Evolutionary conservation across 257 asterid species (phyloP).

Genomic region (Gentiana straminea): DNA sequence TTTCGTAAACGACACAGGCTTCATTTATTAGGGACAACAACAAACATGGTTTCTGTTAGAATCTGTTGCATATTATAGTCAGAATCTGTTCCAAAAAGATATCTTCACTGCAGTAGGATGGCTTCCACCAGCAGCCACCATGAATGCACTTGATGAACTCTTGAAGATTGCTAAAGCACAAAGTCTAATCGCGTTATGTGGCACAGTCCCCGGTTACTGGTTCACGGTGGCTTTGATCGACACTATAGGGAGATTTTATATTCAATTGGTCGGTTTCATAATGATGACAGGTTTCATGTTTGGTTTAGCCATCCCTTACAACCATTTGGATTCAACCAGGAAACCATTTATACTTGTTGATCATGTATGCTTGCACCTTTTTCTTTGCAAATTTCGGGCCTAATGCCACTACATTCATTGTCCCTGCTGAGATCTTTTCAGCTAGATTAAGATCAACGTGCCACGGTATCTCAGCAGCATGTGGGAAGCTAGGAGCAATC

Average conservation of each 20-base stretch:
- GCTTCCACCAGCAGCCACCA: slow-evolving; percentile 30
- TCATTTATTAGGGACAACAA: slow-evolving; percentile 32
- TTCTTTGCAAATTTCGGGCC: slow-evolving; percentile 34
- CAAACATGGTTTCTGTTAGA: slow-evolving; percentile 33
- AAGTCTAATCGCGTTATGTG: slow-evolving; percentile 39
- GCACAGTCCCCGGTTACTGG: slow-evolving; percentile 51
- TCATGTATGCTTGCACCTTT: slow-evolving; percentile 22
- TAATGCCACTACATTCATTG: slow-evolving; percentile 25
- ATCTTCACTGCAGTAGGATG: slow-evolving; percentile 35
- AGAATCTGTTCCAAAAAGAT: slow-evolving; percentile 34
- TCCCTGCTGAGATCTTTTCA: slow-evolving; percentile 30
- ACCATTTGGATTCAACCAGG: slow-evolving; percentile 22
- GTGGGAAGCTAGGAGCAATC: slow-evolving; percentile 28
- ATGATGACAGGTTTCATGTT: slow-evolving; percentile 32
- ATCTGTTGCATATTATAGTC: slow-evolving; percentile 26
- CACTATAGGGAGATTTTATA: slow-evolving; percentile 18
- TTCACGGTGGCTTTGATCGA: slow-evolving; percentile 24
- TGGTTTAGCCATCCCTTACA: slow-evolving; percentile 25
- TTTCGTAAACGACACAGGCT: slow-evolving; percentile 26
- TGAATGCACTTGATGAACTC: slow-evolving; percentile 28
- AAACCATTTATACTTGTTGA: slow-evolving; percentile 27
- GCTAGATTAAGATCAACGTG: slow-evolving; percentile 28
- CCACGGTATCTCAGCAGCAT: slow-evolving; percentile 30
- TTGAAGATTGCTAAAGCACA: slow-evolving; percentile 28
- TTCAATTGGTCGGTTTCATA: slow-evolving; percentile 22